Evolutionary conservation across 179 eudicot genomes (phyloP), one percentile per base, ranked within the genome.

Genomic region (Vitellaria paradoxa): DNA sequence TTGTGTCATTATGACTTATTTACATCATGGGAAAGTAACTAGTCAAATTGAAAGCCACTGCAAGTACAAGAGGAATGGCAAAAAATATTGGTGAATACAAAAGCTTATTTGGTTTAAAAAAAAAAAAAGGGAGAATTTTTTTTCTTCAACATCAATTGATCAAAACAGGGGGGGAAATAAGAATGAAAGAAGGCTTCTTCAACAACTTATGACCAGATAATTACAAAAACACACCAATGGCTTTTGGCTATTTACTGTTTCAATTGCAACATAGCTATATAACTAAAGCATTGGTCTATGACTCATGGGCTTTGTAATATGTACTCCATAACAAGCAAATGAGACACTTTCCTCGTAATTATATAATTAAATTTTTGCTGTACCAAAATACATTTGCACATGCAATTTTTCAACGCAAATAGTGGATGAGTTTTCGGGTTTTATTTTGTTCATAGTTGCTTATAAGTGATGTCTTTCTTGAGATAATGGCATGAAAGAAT

Each of bases 361-460:
- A 66, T 61, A 60, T n/a, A 15, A 9, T 5, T 24, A 30, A 26
- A 3, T 3, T 59, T 18, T 72, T 37, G 23, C 50, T 56, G 63
- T 72, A 37, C 52, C 46, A 17, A 24, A 72, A 72, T 57, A 5
- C 17, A 56, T 72, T 57, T 72, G 30, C 65, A 37, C 10, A 30
- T 57, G 62, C 13, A 21, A 61, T 46, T 20, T 40, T 53, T 12
- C 50, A 60, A 42, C 55, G 40, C n/a, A 21, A 15, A 18, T 59
- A 53, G 15, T 42, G 50, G 24, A 40, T 61, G 17, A 68, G 24
- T 46, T 68, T 21, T 50, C 24, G 10, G 45, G 59, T 70, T 26
- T 47, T 62, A 62, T 47, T 20, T 75, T 75, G 46, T 47, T 74
- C 49, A 23, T 73, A 40, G 76, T 45, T 20, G 77, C 56, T 45